A percentile compares a stretch with the other conserved stretches of the same genome.
phyloP scores from a whole-genome alignment of 805 yeast genomes.

The Vanderwaltozyma yarrowii region DNA sequence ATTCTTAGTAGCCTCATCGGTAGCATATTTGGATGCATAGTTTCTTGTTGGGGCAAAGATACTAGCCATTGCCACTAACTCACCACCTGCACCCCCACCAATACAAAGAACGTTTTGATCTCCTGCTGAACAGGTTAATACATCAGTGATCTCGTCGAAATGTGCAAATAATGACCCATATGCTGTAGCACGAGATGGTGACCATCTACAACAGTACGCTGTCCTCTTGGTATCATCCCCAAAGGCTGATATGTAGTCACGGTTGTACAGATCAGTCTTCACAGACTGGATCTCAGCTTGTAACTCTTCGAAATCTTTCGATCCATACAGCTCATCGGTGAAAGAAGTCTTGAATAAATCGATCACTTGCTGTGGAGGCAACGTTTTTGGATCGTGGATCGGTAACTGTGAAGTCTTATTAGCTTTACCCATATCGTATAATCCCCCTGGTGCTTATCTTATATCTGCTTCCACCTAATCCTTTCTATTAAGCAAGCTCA shows the following conservation, averaged over 20 bases:
- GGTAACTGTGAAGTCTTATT: constrained; percentile 11
- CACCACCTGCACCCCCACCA: constrained; percentile 92
- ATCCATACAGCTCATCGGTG: constrained; percentile 17
- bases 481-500: no score
- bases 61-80: constrained; percentile 52
- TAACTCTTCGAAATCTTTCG: constrained; percentile 9
- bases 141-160: constrained; percentile 26
- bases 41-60: constrained; percentile 35
- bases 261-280: constrained; percentile 54
- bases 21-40: constrained; percentile 12
- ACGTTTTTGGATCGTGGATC: constrained; percentile 12
- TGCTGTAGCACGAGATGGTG: constrained; percentile 71
- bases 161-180: constrained; percentile 58
- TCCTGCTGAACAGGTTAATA: constrained; percentile 9
- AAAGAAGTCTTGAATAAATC: constrained; percentile 24
- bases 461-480: no score
- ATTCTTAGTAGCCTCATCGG: background rate
- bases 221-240: constrained; percentile 48
- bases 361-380: constrained; percentile 25
- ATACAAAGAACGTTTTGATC: constrained; percentile 42
- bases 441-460: no score
- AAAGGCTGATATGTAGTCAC: constrained; percentile 67
- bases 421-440: no score
- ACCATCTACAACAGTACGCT: constrained; percentile 80
- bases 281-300: constrained; percentile 47